Evolutionary conservation across 2,329 filamentous ascomycete genomes (phyloP).

Genomic region (Verticillium isaacii): DNA sequence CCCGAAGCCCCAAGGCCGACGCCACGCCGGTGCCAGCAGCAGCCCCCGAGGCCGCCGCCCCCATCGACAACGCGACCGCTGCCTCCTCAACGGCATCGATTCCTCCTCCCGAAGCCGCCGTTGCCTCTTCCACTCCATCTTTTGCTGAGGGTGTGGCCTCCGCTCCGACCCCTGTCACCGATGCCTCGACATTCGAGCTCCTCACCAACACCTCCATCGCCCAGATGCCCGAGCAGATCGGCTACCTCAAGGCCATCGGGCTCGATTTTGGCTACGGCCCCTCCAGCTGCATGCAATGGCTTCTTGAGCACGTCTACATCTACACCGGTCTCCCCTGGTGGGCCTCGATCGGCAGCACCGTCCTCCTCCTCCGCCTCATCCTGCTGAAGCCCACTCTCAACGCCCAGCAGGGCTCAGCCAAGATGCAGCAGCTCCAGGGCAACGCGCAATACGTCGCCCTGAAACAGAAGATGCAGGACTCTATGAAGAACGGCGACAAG

Average conservation of each 20-base stretch:
- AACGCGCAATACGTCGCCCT: constrained; percentile 47
- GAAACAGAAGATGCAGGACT: constrained; percentile 44
- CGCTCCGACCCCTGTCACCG: constrained; percentile 18
- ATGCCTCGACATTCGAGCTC: constrained; percentile 6
- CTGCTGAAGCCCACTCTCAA: constrained; percentile 63
- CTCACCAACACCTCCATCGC: constrained; percentile 40
- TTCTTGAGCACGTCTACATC: constrained; percentile 80
- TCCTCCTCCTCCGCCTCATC: constrained; percentile 57
- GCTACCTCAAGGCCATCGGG: constrained; percentile 77
- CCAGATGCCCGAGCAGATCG: constrained; percentile 68
- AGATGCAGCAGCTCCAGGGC: constrained; percentile 51
- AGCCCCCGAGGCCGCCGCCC: constrained; percentile 11
- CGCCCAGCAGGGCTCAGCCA: constrained; percentile 58
- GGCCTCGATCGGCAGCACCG: constrained; percentile 63
- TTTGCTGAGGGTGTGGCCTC: constrained; percentile 5
- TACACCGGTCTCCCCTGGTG: constrained; percentile 77
- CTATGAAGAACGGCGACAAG: constrained; percentile 43
- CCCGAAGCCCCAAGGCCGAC: constrained; percentile 1
- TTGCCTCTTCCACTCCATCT: constrained; percentile 15
- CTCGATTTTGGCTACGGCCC: constrained; percentile 85
- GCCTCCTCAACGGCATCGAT: constrained; percentile 10
- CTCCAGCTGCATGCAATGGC: constrained; percentile 67
- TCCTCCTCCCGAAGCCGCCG: constrained; percentile 12
- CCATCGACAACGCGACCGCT: constrained; percentile 10
- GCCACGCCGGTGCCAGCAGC: constrained; percentile 8